phyloP scores from a whole-genome alignment of 169 alveolate species.

The Cryptosporidium ubiquitum region DNA sequence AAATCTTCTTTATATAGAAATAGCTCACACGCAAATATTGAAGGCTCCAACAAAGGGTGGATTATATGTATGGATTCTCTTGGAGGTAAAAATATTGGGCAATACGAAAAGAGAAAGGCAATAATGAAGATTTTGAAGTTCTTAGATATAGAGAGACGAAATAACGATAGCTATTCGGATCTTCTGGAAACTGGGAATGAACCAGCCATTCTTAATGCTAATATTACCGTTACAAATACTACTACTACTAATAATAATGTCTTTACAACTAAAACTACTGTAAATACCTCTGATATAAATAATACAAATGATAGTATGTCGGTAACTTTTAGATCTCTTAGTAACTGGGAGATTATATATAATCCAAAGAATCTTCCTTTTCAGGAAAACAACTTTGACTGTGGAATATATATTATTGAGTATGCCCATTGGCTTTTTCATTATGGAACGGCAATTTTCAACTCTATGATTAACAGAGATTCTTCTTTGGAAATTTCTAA shows the following conservation, averaged over 20 bases:
- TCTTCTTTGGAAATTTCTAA: neutral
- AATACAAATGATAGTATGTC: neutral
- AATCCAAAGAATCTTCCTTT: conserved; percentile 50
- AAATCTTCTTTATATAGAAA: neutral
- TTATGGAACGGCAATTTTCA: conserved; percentile 25
- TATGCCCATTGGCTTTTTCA: conserved; percentile 57
- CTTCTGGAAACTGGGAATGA: neutral
- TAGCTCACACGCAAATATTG: neutral
- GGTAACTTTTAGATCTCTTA: neutral
- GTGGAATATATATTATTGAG: conserved; percentile 61
- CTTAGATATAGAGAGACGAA: conserved; percentile 43
- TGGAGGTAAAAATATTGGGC: conserved; percentile 16
- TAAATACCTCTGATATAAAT: no score
- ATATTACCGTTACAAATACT: neutral
- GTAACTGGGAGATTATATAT: conserved; percentile 42
- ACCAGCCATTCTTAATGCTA: neutral
- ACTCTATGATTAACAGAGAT: neutral
- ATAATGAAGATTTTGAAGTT: conserved; percentile 23
- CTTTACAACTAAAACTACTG: no score
- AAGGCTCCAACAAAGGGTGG: conserved; percentile 47
- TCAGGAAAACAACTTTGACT: conserved; percentile 59
- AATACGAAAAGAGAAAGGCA: neutral
- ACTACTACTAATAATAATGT: no score
- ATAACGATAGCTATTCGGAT: neutral
- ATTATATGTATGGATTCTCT: conserved; percentile 65